These are phyloP conservation scores for Triglochin maritima DNA, from an alignment of 106 monocot species.

Conservation along the genomic window DNA sequence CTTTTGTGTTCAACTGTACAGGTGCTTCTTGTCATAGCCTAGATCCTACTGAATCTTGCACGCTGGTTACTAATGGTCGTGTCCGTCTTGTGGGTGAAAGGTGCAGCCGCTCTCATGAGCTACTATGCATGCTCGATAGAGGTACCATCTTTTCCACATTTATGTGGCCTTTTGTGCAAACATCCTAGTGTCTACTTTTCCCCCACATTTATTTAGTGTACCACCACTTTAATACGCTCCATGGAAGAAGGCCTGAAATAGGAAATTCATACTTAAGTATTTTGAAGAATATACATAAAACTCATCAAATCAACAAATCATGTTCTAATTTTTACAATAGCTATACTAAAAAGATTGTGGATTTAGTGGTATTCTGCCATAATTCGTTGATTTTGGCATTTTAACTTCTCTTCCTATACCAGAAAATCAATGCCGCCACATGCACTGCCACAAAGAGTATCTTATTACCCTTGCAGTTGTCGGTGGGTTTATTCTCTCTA, in stretches of 20 bases:
- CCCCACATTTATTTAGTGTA: neutral
- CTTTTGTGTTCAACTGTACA: conserved; percentile 37
- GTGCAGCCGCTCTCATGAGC: conserved; percentile 43
- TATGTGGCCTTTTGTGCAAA: neutral
- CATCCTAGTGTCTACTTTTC: neutral
- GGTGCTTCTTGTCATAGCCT: conserved; percentile 26
- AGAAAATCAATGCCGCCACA: conserved; percentile 48
- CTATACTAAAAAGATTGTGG: no score
- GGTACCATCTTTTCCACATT: conserved; percentile 23
- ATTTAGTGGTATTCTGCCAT: no score
- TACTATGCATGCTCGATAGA: conserved; percentile 65
- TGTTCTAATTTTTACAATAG: no score
- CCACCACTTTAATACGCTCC: neutral
- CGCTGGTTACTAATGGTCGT: conserved; percentile 31
- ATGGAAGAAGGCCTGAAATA: no score
- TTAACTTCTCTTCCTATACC: conserved; percentile 6
- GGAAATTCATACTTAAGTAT: neutral
- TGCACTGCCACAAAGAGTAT: conserved; percentile 79
- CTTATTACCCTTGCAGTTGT: conserved; percentile 70
- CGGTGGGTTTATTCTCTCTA: conserved; percentile 70
- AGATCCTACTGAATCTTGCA: conserved; percentile 37
- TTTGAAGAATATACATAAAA: neutral
- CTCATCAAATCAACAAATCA: no score
- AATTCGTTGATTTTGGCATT: no score
- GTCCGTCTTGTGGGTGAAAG: conserved; percentile 51